Conservation (phyloP, 2,329 filamentous ascomycete species). For the Paradendryphiella salina region DNA sequence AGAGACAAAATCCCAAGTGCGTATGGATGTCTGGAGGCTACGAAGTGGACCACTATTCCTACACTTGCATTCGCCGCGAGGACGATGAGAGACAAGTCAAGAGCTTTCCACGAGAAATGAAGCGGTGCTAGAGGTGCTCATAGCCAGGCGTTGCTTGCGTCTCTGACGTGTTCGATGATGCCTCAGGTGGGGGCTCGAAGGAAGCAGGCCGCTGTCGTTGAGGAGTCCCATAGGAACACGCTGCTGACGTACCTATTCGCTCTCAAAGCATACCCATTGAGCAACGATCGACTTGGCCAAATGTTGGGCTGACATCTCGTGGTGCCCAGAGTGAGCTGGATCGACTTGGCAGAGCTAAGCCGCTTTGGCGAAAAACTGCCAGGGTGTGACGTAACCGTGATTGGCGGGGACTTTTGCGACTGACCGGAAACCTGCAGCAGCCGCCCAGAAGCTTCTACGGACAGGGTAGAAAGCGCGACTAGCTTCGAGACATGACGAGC, state of each 20-base stretch:
- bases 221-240: constrained; percentile 2
- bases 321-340: constrained; percentile 3
- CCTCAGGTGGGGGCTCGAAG: neutral
- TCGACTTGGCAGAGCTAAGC: neutral
- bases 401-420: constrained; percentile 11
- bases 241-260: neutral
- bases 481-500: constrained; percentile 28
- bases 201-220: neutral
- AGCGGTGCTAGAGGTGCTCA: no score
- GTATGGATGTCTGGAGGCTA: no score
- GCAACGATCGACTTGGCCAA: neutral
- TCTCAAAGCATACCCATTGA: neutral
- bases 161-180: constrained; percentile 11
- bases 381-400: constrained; percentile 15
- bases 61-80: no score
- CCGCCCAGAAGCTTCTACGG: constrained; percentile 35
- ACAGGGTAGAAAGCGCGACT: constrained; percentile 22
- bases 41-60: no score
- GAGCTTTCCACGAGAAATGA: no score
- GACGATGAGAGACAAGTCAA: no score
- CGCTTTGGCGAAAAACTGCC: neutral
- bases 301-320: constrained; percentile 10
- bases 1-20: no score
- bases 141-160: neutral
- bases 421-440: constrained; percentile 25